Evolutionary conservation across 768 basidiomycete species (phyloP), one percentile per base, ranked within the genome.

Genomic region (Lanmaoa pseudosensibilis): DNA sequence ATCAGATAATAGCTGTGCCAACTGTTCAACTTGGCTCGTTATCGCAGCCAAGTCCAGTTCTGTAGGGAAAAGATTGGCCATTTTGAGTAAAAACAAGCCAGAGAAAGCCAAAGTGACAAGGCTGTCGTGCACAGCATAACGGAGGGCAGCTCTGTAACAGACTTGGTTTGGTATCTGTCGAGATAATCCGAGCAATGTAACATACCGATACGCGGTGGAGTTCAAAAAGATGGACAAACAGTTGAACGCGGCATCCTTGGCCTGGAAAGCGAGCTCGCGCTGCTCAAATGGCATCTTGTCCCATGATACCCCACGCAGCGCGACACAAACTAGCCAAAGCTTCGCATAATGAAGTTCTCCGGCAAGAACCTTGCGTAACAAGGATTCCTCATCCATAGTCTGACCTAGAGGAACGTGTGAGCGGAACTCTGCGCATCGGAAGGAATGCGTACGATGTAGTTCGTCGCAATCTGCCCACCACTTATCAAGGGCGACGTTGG

Each of bases 201-300:
- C 80, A 38, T 64, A 90, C 91, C 92, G 81, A 65, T 92, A 92
- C 45, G 90, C 87, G 5, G 83, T 78, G 19, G 90, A 91, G 53
- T 83, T 84, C 61, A 96, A 77, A 74, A 95, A 94, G 50, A 91
- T 88, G 45, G 87, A 82, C 41, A 98, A 75, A 68, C 92, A 94
- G 60, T 86, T 85, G 36, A 88, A 85, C 5, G 94, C 94, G 0
- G 94, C 90, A 65, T 95, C 92, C 74, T 94, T 96, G 27, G 94
- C 94, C 66, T 95, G 91, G 77, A 96, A 95, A 4, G 94, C 94
- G 45, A 96, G 80, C 70, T 96, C 94, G 38, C 93, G 86, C 68
- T 96, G 94, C 71, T 97, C 94, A 57, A 90, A 92, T 4, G 92
- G 86, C 88, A 97, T 92, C 73, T 94, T 94, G 67, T 97, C 94